Base-by-base conservation (phyloP, 139 green algal genomes). In the Coelastrella sp. region DNA sequence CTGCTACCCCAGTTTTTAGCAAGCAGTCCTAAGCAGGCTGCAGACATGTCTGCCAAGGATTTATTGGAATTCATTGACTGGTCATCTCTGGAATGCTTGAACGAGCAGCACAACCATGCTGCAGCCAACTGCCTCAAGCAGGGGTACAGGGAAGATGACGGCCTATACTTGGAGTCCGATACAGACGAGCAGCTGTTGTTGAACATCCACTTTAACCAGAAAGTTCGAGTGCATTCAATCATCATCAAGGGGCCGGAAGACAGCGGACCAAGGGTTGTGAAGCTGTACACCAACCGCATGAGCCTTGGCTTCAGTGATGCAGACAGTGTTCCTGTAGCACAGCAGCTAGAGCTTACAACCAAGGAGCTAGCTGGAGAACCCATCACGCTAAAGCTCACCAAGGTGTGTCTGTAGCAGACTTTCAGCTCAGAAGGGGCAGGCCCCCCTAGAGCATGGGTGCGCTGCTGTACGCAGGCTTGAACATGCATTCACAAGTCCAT, bases 161-260 rank as follows among this genome's bases (percentile, higher is more conserved):
- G 94, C 0, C 91, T 99, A 25, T 95, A 89, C 49, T 82, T 98
- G 11, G 95, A 99, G 90, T 94, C 84, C 20, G 97, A 99, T 83
- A 96, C 94, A 0, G 97, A 98, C 58, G 97, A 98, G 90, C 96
- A 98, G 94, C 87, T 99, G n/a, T 85, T 98, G 7, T 89, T 99
- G 0, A 96, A 99, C 92, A 94, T 99, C 6, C 93, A 95, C 7
- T 98, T 93, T 25, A 74, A 92, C 14, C 84, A 93, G 59, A 91
- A 95, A 85, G 95, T 97, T 4, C 95, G 95, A 90, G 85, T 99
- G 8, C 91, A 93, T 60, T 92, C 90, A 12, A 92, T 99, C 25
- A 84, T 94, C 17, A 95, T 99, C 74, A 96, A 97, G 82, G 95
- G 91, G 12, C 89, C 85, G 6, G 85, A 90, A 0, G 90, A 90